A percentile compares a stretch with the other conserved stretches of the same genome.
Evolutionary conservation across 495 filamentous ascomycete species (phyloP).

Genomic region (Aspergillus panamensis): DNA sequence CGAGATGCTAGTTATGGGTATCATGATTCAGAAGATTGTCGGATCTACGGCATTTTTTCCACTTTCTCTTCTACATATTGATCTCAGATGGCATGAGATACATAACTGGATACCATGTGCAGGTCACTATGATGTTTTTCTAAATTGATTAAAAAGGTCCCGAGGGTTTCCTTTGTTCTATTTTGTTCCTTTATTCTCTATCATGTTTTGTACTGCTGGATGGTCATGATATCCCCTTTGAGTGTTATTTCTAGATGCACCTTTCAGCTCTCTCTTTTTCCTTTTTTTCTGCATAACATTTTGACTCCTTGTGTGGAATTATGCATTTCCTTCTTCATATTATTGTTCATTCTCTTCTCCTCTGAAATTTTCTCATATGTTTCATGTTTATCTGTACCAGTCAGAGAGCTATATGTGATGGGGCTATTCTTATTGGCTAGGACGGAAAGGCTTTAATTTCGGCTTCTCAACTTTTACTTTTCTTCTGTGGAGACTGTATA

Average conservation of each 20-base stretch:
- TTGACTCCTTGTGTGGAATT: no score
- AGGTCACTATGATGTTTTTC: slow-evolving; percentile 19
- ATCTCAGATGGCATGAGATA: slow-evolving; percentile 12
- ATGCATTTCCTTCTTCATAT: slow-evolving; percentile 1
- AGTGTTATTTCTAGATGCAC: slow-evolving; percentile 18
- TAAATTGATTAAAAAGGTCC: slow-evolving; percentile 7
- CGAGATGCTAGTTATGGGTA: slow-evolving; percentile 2
- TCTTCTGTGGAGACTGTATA: neutral
- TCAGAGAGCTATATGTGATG: slow-evolving; percentile 8
- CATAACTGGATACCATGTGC: slow-evolving; percentile 12
- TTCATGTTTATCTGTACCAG: slow-evolving; percentile 12
- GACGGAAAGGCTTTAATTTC: slow-evolving; percentile 1
- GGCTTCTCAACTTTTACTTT: neutral
- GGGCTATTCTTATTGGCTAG: slow-evolving; percentile 3
- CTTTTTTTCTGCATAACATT: no score
- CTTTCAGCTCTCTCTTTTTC: slow-evolving; percentile 26
- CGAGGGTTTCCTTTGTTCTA: neutral
- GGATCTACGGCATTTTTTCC: slow-evolving; percentile 12
- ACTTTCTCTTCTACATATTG: slow-evolving; percentile 2
- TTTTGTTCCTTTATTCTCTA: slow-evolving; percentile 4
- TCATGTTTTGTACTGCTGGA: slow-evolving; percentile 4
- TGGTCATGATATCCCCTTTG: slow-evolving; percentile 25
- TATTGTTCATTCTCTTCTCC: neutral
- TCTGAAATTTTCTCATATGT: slow-evolving; percentile 8
- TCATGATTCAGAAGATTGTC: slow-evolving; percentile 3